Percentiles rank a stretch among this genome's conserved stretches.
phyloP scores from a whole-genome alignment of 148 eudicot genomes.

The Rhododendron mucronatum region DNA sequence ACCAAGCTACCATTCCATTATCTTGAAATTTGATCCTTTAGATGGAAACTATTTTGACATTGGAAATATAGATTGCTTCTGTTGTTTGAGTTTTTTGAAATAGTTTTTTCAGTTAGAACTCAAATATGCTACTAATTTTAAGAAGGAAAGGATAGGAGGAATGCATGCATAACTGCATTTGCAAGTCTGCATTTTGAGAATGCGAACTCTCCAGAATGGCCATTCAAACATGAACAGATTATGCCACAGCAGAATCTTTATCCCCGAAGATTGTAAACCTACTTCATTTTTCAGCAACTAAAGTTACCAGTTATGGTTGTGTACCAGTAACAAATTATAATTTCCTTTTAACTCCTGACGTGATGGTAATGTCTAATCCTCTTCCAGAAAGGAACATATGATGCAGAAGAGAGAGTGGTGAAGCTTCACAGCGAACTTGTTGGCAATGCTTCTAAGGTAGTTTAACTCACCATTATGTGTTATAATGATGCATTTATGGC shows the following conservation, averaged over 20 bases:
- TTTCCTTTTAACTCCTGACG: background rate
- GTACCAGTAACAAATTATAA: background rate
- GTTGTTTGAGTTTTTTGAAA: background rate
- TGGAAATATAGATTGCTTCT: background rate
- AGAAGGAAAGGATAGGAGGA: background rate
- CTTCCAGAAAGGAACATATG: slow-evolving; percentile 44
- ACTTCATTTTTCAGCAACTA: background rate
- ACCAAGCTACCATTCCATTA: background rate
- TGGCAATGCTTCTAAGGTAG: slow-evolving; percentile 58
- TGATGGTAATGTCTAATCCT: slow-evolving; percentile 2
- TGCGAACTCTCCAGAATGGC: background rate
- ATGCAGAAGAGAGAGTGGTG: slow-evolving; percentile 33
- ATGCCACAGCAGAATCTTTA: background rate
- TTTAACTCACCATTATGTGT: background rate
- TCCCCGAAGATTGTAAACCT: background rate
- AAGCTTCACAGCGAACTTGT: slow-evolving; percentile 43
- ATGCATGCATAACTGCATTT: background rate
- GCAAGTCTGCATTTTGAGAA: background rate
- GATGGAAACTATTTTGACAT: background rate
- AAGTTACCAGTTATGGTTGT: background rate
- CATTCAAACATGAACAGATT: background rate
- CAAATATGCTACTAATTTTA: background rate
- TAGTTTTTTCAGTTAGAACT: background rate
- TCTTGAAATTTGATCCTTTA: background rate
- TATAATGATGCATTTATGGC: background rate